phyloP scores from a whole-genome alignment of 1,284 basidiomycete genomes.

The Megacollybia platyphylla region DNA sequence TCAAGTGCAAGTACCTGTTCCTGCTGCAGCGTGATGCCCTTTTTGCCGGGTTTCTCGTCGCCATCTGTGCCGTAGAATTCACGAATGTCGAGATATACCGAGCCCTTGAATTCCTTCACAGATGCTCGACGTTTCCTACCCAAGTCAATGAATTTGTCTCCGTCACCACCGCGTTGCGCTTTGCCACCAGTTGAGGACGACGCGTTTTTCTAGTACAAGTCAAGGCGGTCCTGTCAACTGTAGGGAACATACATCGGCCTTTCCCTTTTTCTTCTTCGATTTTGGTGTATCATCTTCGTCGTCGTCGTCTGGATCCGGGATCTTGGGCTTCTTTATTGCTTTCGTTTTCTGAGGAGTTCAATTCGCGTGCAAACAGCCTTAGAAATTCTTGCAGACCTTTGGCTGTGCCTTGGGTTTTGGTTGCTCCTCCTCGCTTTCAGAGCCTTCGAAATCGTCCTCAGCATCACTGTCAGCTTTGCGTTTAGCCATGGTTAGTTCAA shows the following conservation, averaged over 20 bases:
- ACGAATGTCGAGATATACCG: slow-evolving; percentile 57
- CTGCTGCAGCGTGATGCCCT: slow-evolving; percentile 59
- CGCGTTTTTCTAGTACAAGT: neutral
- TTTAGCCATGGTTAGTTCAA: too few species aligned
- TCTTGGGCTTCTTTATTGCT: slow-evolving; percentile 8
- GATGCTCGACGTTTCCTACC: slow-evolving; percentile 63
- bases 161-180: slow-evolving; percentile 24
- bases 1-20: slow-evolving; percentile 48
- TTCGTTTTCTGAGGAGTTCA: neutral
- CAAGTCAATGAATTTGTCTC: slow-evolving; percentile 52
- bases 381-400: neutral
- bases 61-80: slow-evolving; percentile 51
- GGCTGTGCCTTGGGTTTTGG: neutral
- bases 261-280: slow-evolving; percentile 9
- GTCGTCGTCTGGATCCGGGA: slow-evolving; percentile 6
- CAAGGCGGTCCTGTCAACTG: neutral
- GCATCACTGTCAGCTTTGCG: too few species aligned
- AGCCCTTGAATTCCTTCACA: slow-evolving; percentile 61
- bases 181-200: neutral
- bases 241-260: neutral
- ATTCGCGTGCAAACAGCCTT: neutral
- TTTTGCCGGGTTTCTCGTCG: slow-evolving; percentile 71
- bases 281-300: slow-evolving; percentile 7
- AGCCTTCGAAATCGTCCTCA: too few species aligned
- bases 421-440: too few species aligned